phyloP scores from a whole-genome alignment of 768 basidiomycete species.

The Postia placenta region DNA sequence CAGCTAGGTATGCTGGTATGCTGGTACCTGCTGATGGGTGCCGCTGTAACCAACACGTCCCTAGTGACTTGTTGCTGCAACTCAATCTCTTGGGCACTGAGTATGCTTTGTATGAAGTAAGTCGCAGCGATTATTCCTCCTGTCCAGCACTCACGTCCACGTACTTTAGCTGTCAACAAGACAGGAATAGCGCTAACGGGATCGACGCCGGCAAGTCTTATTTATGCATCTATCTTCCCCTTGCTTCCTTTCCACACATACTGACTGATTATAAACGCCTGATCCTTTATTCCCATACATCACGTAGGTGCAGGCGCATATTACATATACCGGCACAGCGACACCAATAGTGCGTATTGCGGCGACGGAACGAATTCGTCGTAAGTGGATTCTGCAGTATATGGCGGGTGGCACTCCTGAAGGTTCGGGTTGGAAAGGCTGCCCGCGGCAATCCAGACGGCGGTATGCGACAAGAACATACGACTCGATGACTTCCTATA shows the following conservation, averaged over 20 bases:
- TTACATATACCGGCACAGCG: constrained; percentile 2
- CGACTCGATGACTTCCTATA: constrained; percentile 10
- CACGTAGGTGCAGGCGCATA: constrained; percentile 9
- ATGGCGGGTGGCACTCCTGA: background rate
- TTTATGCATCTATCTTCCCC: no score
- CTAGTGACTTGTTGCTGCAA: constrained; percentile 15
- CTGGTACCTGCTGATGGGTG: background rate
- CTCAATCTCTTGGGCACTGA: constrained; percentile 10
- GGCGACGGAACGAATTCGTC: background rate
- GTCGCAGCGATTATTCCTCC: background rate
- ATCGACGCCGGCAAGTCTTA: constrained; percentile 13
- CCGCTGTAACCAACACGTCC: background rate
- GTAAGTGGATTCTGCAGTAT: background rate
- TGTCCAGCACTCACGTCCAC: no score
- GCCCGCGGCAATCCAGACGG: constrained; percentile 9
- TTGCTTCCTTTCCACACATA: no score
- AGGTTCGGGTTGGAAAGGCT: constrained; percentile 3
- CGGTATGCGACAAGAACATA: constrained; percentile 13
- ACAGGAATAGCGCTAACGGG: background rate
- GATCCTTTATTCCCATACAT: background rate
- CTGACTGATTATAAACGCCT: background rate
- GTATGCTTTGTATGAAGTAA: constrained; percentile 18
- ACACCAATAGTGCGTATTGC: no score
- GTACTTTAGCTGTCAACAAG: constrained; percentile 14
- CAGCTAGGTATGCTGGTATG: constrained; percentile 15